These are phyloP conservation scores for Chaetomium tenue DNA, from an alignment of 495 filamentous ascomycete genomes.

Conservation along the genomic window DNA sequence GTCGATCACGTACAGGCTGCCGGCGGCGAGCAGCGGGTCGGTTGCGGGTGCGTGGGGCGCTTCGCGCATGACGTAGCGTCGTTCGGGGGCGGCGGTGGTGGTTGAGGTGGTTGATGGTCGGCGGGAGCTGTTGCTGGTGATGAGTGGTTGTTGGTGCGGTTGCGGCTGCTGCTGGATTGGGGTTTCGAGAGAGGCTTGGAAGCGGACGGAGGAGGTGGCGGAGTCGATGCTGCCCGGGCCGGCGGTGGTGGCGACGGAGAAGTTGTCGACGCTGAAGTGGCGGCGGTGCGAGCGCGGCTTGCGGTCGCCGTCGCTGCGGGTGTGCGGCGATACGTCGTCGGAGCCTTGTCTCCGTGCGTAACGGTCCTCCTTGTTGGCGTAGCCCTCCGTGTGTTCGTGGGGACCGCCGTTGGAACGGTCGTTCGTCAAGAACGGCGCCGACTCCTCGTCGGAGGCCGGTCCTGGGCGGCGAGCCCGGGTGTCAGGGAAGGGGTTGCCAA, in stretches of 20 bases:
- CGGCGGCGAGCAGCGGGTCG: conserved; percentile 35
- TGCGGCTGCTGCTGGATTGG: background rate
- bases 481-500: conserved; percentile 17
- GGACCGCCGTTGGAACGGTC: background rate
- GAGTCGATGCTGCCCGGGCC: conserved; percentile 22
- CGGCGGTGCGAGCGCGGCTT: conserved; percentile 25
- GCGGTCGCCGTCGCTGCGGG: conserved; percentile 7
- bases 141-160: too few species aligned
- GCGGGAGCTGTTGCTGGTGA: background rate
- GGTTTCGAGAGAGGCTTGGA: conserved; percentile 32
- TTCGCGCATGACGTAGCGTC: conserved; percentile 34
- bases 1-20: conserved; percentile 35
- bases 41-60: conserved; percentile 33
- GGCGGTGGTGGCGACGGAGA: conserved; percentile 29
- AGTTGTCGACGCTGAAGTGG: conserved; percentile 37
- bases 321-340: conserved; percentile 11
- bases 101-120: background rate
- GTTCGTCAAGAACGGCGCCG: conserved; percentile 28
- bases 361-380: background rate
- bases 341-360: background rate
- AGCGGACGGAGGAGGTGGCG: conserved; percentile 26
- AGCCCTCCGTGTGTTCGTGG: background rate
- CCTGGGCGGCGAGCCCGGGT: background rate
- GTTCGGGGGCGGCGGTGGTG: conserved; percentile 11
- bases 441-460: conserved; percentile 27